Conservation (phyloP, 192 early-diverging fungal genomes). For the Entomortierella lignicola region DNA sequence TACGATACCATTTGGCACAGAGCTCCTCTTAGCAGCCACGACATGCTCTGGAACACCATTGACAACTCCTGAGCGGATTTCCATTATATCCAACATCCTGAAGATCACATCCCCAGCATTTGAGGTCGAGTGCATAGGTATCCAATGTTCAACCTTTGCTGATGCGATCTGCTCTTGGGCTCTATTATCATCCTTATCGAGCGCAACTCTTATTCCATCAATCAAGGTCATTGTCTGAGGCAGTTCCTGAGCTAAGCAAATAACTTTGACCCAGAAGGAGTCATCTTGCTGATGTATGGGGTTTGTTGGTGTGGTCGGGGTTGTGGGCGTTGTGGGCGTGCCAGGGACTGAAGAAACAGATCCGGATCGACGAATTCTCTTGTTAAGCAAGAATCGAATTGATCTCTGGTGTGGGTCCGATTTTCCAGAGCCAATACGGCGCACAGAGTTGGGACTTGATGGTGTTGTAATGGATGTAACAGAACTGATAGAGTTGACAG, state of each 20-base stretch:
- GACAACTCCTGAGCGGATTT: conserved; percentile 56
- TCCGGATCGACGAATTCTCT: conserved; percentile 52
- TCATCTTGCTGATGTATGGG: conserved; percentile 26
- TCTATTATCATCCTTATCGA: conserved; percentile 23
- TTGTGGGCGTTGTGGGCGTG: conserved; percentile 46
- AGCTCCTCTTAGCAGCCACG: conserved; percentile 17
- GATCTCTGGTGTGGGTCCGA: conserved; percentile 39
- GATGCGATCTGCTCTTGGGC: conserved; percentile 28
- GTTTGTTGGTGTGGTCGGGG: conserved; percentile 24
- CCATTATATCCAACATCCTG: conserved; percentile 63
- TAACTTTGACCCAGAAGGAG: conserved; percentile 50
- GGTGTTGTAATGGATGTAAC: conserved; percentile 37
- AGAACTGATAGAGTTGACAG: conserved; percentile 42
- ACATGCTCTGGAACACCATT: conserved; percentile 52
- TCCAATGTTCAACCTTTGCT: conserved; percentile 41
- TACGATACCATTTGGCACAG: conserved; percentile 30
- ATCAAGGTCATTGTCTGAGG: conserved; percentile 35
- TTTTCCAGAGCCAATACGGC: conserved; percentile 33
- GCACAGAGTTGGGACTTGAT: conserved; percentile 35
- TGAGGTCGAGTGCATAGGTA: conserved; percentile 55
- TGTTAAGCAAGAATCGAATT: conserved; percentile 64
- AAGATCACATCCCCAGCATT: conserved; percentile 59
- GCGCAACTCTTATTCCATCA: conserved; percentile 28
- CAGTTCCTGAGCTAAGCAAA: conserved; percentile 27
- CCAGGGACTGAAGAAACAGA: conserved; percentile 32